Evolutionary conservation across 352 stramenopile species (phyloP).

Genomic region (Pythium phragmitis): DNA sequence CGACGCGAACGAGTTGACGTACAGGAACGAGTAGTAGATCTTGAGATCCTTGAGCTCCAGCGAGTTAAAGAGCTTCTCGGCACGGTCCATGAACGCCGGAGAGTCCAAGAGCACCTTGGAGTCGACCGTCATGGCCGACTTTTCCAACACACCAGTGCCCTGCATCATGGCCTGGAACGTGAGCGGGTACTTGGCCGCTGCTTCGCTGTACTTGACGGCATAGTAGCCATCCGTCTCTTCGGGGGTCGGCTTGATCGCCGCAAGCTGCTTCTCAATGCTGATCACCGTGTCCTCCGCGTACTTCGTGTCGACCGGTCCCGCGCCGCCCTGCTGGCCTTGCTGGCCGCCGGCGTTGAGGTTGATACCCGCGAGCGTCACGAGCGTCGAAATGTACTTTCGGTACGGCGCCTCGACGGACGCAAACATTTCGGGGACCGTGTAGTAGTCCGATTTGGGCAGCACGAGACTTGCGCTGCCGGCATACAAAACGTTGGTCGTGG

Average conservation of each 20-base stretch:
- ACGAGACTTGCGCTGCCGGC: conserved; percentile 70
- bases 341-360: conserved; percentile 17
- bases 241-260: conserved; percentile 37
- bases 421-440: conserved; percentile 47
- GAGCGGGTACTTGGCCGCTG: conserved; percentile 83
- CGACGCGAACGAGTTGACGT: conserved; percentile 39
- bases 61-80: conserved; percentile 50
- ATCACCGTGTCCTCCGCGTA: conserved; percentile 53
- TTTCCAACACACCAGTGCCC: conserved; percentile 39
- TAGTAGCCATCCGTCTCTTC: conserved; percentile 38
- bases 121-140: conserved; percentile 34
- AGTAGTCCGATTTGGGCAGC: conserved; percentile 87
- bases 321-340: conserved; percentile 16
- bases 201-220: conserved; percentile 79
- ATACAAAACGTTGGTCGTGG: conserved; percentile 81
- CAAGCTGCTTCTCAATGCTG: conserved; percentile 63
- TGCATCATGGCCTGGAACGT: conserved; percentile 56
- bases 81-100: conserved; percentile 44
- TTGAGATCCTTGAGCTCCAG: conserved; percentile 55
- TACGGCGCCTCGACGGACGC: conserved; percentile 33
- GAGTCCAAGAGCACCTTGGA: conserved; percentile 49
- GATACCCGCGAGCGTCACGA: conserved; percentile 40
- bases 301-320: conserved; percentile 2
- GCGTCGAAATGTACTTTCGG: conserved; percentile 39
- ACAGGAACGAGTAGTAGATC: conserved; percentile 52